A percentile compares a stretch with the other conserved stretches of the same genome.
These are phyloP conservation scores for Fusarium camptoceras DNA, from an alignment of 2,329 filamentous ascomycete genomes.

Conservation along the genomic window DNA sequence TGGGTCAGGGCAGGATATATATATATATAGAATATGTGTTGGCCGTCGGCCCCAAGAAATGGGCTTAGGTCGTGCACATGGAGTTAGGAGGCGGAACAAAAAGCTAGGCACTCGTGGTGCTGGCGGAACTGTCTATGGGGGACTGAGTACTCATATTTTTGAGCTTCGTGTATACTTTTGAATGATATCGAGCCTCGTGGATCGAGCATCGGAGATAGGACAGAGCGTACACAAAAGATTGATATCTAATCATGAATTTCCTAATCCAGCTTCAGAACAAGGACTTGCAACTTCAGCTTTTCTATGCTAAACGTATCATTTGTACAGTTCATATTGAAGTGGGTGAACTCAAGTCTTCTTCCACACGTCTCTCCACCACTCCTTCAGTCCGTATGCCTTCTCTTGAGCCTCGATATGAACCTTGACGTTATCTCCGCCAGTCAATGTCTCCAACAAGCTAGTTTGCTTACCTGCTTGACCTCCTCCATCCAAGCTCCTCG, in stretches of 20 bases:
- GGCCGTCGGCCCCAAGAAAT: conserved; percentile 4
- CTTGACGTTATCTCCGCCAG: conserved; percentile 61
- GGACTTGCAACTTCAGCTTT: not conserved
- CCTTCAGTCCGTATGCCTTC: conserved; percentile 84
- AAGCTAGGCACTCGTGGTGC: conserved; percentile 23
- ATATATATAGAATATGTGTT: conserved; percentile 20
- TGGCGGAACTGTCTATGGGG: conserved; percentile 22
- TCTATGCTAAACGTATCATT: not conserved
- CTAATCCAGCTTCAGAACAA: not conserved
- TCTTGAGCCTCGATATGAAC: conserved; percentile 79
- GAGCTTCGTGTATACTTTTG: conserved; percentile 13
- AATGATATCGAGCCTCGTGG: conserved; percentile 1
- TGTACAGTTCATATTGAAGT: not conserved
- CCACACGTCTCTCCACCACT: conserved; percentile 90
- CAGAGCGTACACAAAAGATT: not conserved
- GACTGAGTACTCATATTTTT: conserved; percentile 1
- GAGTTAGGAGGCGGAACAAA: conserved; percentile 23
- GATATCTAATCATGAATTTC: not conserved
- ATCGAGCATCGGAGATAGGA: conserved; percentile 11
- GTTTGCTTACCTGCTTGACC: conserved; percentile 50
- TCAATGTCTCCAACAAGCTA: conserved; percentile 72
- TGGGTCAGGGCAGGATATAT: conserved; percentile 32
- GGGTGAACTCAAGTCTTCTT: conserved; percentile 41
- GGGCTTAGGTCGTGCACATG: conserved; percentile 7
- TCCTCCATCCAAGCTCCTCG: conserved; percentile 52